Evolutionary conservation across 2,329 filamentous ascomycete genomes (phyloP), one percentile per base, ranked within the genome.

Genomic region (Myriosclerotinia scirpicola): DNA sequence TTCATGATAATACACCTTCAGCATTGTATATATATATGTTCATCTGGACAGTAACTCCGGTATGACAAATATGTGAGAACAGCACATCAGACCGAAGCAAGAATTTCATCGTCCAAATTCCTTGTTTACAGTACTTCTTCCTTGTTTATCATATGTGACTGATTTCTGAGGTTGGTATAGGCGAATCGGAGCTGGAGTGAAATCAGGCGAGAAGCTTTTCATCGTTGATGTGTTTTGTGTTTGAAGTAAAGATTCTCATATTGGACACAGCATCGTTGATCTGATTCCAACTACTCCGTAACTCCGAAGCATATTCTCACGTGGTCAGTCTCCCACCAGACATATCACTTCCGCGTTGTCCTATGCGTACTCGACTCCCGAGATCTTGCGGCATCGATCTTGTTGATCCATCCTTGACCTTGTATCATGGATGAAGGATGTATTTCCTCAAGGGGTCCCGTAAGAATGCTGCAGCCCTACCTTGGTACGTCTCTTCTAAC

Each of bases 311-410:
- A 20, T 7, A 38, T 36, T 58, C 17, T 60, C 42, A 48, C 56
- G 42, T 48, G 56, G 12, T 48, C 20, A 17, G 30, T 34, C 12
- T 22, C 20, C 48, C 42, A 26, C 26, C 26, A 26, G 26, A 26
- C 17, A 20, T 26, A 1, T 46, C 36, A 9, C 17, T 26, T 58
- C 15, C 38, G 38, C 54, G 34, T n/a, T n/a, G 54, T 26, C 15
- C 22, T 58, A 56, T 9, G 40, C 30, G 44, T 38, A 60, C 56
- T 50, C 56, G 20, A 50, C 44, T 60, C 42, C 56, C 44, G 14
- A 60, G 56, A 60, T 60, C 56, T 48, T 36, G 44, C 30, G 44
- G 38, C 38, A 38, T 48, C 30, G 42, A 60, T 60, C 42, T 60
- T 8, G 44, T 58, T 11, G n/a, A 12, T 38, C 22, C 40, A 50